Evolutionary conservation across 371 early-diverging fungal species (phyloP).

Genomic region (Dichotomocladium elegans): DNA sequence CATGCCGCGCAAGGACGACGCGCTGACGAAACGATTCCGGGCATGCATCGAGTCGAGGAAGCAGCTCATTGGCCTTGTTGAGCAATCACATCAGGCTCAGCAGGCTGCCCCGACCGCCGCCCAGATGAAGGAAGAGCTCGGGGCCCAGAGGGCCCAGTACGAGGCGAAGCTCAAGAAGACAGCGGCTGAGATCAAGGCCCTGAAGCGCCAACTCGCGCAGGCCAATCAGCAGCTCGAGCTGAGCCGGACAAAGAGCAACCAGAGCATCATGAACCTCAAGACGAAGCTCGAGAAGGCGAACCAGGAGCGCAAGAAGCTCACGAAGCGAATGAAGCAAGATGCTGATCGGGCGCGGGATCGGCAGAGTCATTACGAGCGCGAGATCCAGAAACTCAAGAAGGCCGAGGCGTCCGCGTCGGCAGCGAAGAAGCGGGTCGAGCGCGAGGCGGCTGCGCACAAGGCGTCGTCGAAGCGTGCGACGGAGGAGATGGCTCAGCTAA

Average conservation of each 20-base stretch:
- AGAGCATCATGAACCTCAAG: constrained; percentile 39
- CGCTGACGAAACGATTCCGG: constrained; percentile 1
- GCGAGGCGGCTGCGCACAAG: constrained; percentile 24
- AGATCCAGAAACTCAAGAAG: constrained; percentile 60
- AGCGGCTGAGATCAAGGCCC: constrained; percentile 54
- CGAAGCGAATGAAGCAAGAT: constrained; percentile 73
- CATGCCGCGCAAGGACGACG: constrained; percentile 3
- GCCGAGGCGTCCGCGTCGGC: constrained; percentile 44
- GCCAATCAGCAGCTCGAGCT: constrained; percentile 41
- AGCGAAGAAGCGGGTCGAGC: constrained; percentile 19
- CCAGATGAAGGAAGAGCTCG: constrained; percentile 21
- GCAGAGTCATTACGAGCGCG: constrained; percentile 56
- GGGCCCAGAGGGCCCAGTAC: constrained; percentile 33
- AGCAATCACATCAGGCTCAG: constrained; percentile 22
- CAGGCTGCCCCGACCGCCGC: neutral
- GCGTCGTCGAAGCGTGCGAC: constrained; percentile 20
- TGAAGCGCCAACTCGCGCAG: constrained; percentile 53
- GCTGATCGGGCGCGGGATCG: constrained; percentile 59
- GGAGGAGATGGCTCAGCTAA: constrained; percentile 24
- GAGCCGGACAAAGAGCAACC: constrained; percentile 40
- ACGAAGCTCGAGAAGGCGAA: constrained; percentile 48
- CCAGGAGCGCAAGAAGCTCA: constrained; percentile 69
- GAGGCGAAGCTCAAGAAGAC: constrained; percentile 65
- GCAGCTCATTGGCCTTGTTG: constrained; percentile 41
- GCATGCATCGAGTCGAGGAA: constrained; percentile 28